These are phyloP conservation scores for Penicillium silybi DNA, from an alignment of 495 filamentous ascomycete species.

Conservation along the genomic window DNA sequence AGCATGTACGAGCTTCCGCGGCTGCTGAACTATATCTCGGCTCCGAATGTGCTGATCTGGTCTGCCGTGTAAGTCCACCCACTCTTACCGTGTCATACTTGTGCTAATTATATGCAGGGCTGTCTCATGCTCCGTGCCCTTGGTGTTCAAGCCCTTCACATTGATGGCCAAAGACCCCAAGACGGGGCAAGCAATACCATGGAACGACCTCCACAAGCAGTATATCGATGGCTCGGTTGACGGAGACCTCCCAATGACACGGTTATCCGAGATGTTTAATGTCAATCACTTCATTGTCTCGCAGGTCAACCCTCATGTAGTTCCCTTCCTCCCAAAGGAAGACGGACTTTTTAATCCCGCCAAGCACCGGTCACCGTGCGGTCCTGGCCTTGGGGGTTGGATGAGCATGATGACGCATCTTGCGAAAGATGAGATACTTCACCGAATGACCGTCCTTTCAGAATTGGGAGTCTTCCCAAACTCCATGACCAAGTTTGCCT, in stretches of 20 bases:
- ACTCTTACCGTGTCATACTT: not conserved
- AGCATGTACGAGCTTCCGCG: conserved; percentile 82
- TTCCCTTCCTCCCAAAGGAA: conserved; percentile 78
- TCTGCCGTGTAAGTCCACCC: conserved; percentile 70
- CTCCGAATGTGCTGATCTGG: conserved; percentile 93
- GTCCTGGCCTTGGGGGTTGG: conserved; percentile 59
- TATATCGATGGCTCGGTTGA: conserved; percentile 96
- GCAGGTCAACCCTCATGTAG: conserved; percentile 91
- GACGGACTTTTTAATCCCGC: conserved; percentile 48
- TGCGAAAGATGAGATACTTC: conserved; percentile 75
- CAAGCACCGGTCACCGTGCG: conserved; percentile 33
- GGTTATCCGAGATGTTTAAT: conserved; percentile 92
- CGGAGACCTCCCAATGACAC: conserved; percentile 88
- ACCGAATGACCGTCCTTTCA: conserved; percentile 75
- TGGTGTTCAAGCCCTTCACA: conserved; percentile 73
- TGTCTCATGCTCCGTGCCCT: conserved; percentile 88
- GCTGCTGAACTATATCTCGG: conserved; percentile 87
- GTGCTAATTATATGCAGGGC: conserved; percentile 40
- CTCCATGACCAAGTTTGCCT: conserved; percentile 70
- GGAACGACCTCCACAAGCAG: conserved; percentile 76
- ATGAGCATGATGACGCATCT: conserved; percentile 65
- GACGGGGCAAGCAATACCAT: conserved; percentile 72
- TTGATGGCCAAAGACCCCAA: conserved; percentile 81
- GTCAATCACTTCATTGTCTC: conserved; percentile 98
- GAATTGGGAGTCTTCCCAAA: conserved; percentile 84